phyloP scores from a whole-genome alignment of 192 early-diverging fungal genomes.

The Coemansia sp. region DNA sequence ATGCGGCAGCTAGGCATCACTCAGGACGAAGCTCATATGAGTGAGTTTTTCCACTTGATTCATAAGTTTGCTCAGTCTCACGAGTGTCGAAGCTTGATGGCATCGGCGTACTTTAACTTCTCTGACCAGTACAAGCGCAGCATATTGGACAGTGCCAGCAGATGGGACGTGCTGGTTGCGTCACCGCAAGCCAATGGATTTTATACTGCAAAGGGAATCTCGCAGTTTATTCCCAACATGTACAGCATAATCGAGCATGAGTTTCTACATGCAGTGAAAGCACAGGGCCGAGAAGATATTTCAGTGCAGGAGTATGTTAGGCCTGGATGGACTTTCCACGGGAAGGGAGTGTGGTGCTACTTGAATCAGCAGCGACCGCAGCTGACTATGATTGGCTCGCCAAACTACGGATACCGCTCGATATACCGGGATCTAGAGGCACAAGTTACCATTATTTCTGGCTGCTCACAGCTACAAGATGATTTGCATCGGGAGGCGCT shows the following conservation, averaged over 20 bases:
- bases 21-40: conserved; percentile 72
- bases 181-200: conserved; percentile 96
- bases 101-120: conserved; percentile 95
- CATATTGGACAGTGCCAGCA: conserved; percentile 60
- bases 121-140: conserved; percentile 62
- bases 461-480: conserved; percentile 40
- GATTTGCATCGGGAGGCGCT: conserved; percentile 47
- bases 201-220: conserved; percentile 78
- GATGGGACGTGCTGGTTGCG: conserved; percentile 74
- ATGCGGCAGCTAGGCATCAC: conserved; percentile 76
- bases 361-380: conserved; percentile 59
- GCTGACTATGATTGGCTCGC: conserved; percentile 85
- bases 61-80: conserved; percentile 29
- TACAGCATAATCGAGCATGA: conserved; percentile 83
- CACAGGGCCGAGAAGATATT: conserved; percentile 48
- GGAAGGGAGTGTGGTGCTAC: conserved; percentile 86
- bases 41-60: conserved; percentile 61
- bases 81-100: conserved; percentile 66
- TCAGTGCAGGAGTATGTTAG: conserved; percentile 75
- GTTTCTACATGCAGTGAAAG: conserved; percentile 57
- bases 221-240: conserved; percentile 81
- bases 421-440: conserved; percentile 30
- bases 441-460: background rate
- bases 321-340: conserved; percentile 91
- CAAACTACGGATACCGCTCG: conserved; percentile 91